phyloP scores from a whole-genome alignment of 345 rosid genomes.

The Brassica incana region DNA sequence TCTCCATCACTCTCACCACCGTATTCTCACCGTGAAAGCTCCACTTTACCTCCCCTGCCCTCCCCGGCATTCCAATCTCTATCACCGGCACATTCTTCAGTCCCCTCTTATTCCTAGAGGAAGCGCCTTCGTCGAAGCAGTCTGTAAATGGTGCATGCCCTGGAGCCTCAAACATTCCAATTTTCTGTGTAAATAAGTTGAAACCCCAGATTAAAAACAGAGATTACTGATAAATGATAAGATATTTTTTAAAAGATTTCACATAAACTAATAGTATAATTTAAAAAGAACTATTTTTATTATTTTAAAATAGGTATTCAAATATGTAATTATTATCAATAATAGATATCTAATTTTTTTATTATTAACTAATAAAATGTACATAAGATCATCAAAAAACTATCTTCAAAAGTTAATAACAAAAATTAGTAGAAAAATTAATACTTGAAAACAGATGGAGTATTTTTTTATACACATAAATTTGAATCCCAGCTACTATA shows the following conservation, averaged over 20 bases:
- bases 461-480: neutral
- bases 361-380: neutral
- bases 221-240: neutral
- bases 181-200: neutral
- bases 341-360: no score
- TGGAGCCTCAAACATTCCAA: neutral
- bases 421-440: no score
- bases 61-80: constrained; percentile 24
- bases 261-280: no score
- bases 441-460: no score
- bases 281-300: no score
- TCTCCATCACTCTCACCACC: constrained; percentile 16
- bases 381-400: no score
- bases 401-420: no score
- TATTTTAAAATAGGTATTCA: no score
- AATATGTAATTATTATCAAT: no score
- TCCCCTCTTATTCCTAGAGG: neutral
- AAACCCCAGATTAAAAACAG: neutral
- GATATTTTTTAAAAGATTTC: no score
- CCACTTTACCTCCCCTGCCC: constrained; percentile 22
- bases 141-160: neutral
- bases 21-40: constrained; percentile 20
- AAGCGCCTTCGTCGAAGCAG: constrained; percentile 14
- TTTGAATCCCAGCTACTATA: neutral
- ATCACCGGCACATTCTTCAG: constrained; percentile 6